phyloP scores from a whole-genome alignment of 805 yeast species.

The Suhomyces faveliae region DNA sequence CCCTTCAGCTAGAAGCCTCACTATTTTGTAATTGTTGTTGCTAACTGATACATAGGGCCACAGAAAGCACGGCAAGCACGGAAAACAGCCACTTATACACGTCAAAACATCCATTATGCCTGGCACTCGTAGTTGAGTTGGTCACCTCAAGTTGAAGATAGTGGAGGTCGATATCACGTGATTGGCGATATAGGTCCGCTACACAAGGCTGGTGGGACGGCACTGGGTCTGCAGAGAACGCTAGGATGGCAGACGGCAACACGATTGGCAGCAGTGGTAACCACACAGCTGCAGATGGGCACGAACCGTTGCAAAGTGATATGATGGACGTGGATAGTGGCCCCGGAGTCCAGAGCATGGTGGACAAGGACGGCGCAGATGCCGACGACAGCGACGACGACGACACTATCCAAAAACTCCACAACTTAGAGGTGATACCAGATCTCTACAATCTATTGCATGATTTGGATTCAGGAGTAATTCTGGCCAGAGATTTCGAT shows the following conservation, averaged over 20 bases:
- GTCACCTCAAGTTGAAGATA: not conserved
- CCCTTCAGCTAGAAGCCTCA: conserved; percentile 83
- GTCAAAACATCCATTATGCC: conserved; percentile 24
- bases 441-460: conserved; percentile 36
- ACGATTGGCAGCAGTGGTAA: not conserved
- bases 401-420: conserved; percentile 21
- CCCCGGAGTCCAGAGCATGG: not conserved
- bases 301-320: not conserved
- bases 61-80: conserved; percentile 43
- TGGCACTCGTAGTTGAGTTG: not conserved
- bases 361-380: not conserved
- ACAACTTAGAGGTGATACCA: conserved; percentile 35
- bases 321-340: conserved; percentile 1
- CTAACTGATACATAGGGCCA: conserved; percentile 63
- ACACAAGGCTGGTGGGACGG: not conserved
- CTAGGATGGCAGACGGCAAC: not conserved
- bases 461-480: conserved; percentile 32
- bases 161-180: not conserved
- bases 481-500: conserved; percentile 42
- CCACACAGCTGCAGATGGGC: not conserved
- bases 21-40: conserved; percentile 58
- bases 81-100: conserved; percentile 34
- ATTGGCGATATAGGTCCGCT: not conserved
- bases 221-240: not conserved
- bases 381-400: conserved; percentile 2